Percentiles rank a stretch among this genome's conserved stretches.
These are phyloP conservation scores for Chlamydomonas sp. DNA, from an alignment of 139 green algal genomes.

Conservation along the genomic window DNA sequence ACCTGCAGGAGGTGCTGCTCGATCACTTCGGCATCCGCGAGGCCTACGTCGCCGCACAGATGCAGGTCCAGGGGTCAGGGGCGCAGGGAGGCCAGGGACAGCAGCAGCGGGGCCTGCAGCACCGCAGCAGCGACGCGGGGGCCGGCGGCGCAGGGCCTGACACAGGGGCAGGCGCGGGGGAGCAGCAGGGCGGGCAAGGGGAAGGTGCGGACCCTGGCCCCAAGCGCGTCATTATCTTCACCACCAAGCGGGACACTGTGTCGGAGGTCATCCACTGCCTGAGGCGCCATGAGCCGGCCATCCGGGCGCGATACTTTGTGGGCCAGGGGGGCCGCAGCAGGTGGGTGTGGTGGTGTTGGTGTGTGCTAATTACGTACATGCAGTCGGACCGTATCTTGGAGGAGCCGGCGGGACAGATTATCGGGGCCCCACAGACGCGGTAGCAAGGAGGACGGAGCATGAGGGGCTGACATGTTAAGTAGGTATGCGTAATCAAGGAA, in stretches of 20 bases:
- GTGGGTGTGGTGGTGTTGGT: neutral
- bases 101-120: neutral
- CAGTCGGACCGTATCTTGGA: no score
- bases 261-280: conserved; percentile 74
- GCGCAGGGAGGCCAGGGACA: neutral
- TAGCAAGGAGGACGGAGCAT: conserved; percentile 16
- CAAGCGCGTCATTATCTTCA: conserved; percentile 85
- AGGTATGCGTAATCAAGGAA: no score
- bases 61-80: neutral
- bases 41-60: neutral
- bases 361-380: no score
- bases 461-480: neutral
- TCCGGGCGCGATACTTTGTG: conserved; percentile 83
- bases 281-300: conserved; percentile 53
- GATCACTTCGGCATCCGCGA: conserved; percentile 28
- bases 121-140: neutral
- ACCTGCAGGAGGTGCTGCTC: conserved; percentile 16
- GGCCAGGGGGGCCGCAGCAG: conserved; percentile 74
- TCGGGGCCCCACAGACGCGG: neutral
- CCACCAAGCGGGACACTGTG: conserved; percentile 80
- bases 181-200: neutral
- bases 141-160: neutral
- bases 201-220: neutral
- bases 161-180: neutral
- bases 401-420: no score